Evolutionary conservation across 495 filamentous ascomycete species (phyloP).

Genomic region (Filosporella fistucella): DNA sequence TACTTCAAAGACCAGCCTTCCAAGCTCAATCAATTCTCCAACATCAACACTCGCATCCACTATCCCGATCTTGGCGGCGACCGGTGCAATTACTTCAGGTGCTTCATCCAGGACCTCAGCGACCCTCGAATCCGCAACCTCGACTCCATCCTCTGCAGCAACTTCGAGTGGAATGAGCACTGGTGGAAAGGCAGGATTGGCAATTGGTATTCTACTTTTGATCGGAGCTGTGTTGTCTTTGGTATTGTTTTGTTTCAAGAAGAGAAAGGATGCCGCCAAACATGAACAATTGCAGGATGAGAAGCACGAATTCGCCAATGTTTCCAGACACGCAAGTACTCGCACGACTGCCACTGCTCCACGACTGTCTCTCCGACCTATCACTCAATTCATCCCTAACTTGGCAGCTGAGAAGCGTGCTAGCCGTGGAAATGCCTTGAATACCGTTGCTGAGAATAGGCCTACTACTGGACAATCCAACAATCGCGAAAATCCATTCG

Average conservation of each 20-base stretch:
- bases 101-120: conserved; percentile 11
- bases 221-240: conserved; percentile 57
- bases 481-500: conserved; percentile 46
- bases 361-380: conserved; percentile 77
- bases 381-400: conserved; percentile 81
- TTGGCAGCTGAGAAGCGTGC: conserved; percentile 34
- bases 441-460: conserved; percentile 25
- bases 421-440: conserved; percentile 40
- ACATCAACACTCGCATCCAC: conserved; percentile 2
- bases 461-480: conserved; percentile 33
- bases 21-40: conserved; percentile 11
- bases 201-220: conserved; percentile 68
- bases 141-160: conserved; percentile 15
- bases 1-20: conserved; percentile 14
- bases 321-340: conserved; percentile 37
- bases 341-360: conserved; percentile 52
- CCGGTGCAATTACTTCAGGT: neutral
- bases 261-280: conserved; percentile 46
- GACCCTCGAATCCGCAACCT: conserved; percentile 25
- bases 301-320: conserved; percentile 31
- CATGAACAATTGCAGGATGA: conserved; percentile 52
- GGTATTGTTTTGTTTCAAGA: conserved; percentile 63
- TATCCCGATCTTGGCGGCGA: conserved; percentile 11
- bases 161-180: conserved; percentile 45
- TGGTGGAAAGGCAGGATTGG: conserved; percentile 78